A percentile compares a stretch with the other conserved stretches of the same genome.
These are phyloP conservation scores for Colletotrichum noveboracense DNA, from an alignment of 2,329 filamentous ascomycete species.

Conservation along the genomic window DNA sequence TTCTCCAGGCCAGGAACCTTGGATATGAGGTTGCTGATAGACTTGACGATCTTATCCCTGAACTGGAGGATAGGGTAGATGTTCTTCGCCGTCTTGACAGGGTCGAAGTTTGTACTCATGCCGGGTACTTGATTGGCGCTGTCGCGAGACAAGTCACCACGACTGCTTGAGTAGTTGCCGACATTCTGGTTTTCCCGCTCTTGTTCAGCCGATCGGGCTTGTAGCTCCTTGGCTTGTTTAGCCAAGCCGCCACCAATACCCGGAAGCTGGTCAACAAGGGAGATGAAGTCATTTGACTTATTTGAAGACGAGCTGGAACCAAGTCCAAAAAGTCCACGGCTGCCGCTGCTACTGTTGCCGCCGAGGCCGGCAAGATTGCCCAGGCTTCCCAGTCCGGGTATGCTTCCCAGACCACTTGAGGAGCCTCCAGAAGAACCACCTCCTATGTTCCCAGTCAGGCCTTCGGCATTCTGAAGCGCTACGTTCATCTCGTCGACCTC, in stretches of 20 bases:
- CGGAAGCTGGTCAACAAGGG: conserved; percentile 78
- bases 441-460: conserved; percentile 38
- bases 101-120: conserved; percentile 79
- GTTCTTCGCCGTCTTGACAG: conserved; percentile 75
- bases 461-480: conserved; percentile 73
- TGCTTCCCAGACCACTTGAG: conserved; percentile 25
- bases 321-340: conserved; percentile 47
- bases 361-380: conserved; percentile 24
- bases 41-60: conserved; percentile 89
- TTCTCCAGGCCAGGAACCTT: conserved; percentile 91
- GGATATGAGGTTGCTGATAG: conserved; percentile 83
- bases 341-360: conserved; percentile 38
- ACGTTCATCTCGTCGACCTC: conserved; percentile 83
- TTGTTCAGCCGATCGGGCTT: conserved; percentile 66
- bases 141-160: conserved; percentile 40
- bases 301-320: conserved; percentile 22
- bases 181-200: conserved; percentile 48
- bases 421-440: conserved; percentile 29
- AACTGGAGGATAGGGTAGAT: conserved; percentile 97
- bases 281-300: conserved; percentile 66
- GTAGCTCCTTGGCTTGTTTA: conserved; percentile 67
- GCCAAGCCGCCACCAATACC: conserved; percentile 70
- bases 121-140: conserved; percentile 71
- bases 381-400: not conserved
- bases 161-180: conserved; percentile 29